Percentiles rank a stretch among this genome's conserved stretches.
phyloP scores from a whole-genome alignment of 2,329 filamentous ascomycete genomes.

The Lachnum nothofagi region DNA sequence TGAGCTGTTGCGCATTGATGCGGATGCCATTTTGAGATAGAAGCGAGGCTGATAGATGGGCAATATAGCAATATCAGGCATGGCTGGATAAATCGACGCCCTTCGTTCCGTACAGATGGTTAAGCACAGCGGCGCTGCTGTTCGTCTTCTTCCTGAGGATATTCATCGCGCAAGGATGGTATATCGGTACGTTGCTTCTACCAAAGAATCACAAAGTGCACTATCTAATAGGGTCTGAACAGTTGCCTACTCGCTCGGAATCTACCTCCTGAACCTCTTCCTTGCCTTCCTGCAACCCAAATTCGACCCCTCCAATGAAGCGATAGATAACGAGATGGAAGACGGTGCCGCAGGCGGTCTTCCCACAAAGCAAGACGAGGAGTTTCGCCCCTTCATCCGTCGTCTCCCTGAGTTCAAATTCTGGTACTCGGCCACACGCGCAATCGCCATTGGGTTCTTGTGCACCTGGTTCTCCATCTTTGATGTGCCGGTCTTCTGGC shows the following conservation, averaged over 20 bases:
- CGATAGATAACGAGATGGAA: conserved; percentile 90
- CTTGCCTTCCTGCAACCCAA: conserved; percentile 97
- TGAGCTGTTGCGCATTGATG: background rate
- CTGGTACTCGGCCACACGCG: conserved; percentile 93
- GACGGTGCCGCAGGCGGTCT: conserved; percentile 77
- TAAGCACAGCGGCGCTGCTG: conserved; percentile 71
- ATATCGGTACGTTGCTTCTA: conserved; percentile 65
- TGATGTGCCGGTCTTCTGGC: conserved; percentile 98
- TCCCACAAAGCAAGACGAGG: conserved; percentile 92
- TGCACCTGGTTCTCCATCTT: conserved; percentile 94
- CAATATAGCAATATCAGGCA: conserved; percentile 77
- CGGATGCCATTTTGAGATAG: background rate
- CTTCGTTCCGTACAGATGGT: conserved; percentile 83
- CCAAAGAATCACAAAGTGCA: conserved; percentile 8
- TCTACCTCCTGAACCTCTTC: conserved; percentile 98
- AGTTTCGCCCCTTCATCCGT: conserved; percentile 96
- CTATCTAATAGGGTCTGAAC: conserved; percentile 8
- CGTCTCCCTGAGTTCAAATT: conserved; percentile 99
- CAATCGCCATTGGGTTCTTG: conserved; percentile 73
- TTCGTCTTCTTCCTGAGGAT: conserved; percentile 83
- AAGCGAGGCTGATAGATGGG: conserved; percentile 16
- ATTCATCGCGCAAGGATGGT: conserved; percentile 92
- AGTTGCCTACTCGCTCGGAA: conserved; percentile 97
- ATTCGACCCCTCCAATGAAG: conserved; percentile 93
- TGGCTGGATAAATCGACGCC: conserved; percentile 92